A percentile compares a stretch with the other conserved stretches of the same genome.
phyloP scores from a whole-genome alignment of 2,329 filamentous ascomycete genomes.

The Biscogniauxia marginata region DNA sequence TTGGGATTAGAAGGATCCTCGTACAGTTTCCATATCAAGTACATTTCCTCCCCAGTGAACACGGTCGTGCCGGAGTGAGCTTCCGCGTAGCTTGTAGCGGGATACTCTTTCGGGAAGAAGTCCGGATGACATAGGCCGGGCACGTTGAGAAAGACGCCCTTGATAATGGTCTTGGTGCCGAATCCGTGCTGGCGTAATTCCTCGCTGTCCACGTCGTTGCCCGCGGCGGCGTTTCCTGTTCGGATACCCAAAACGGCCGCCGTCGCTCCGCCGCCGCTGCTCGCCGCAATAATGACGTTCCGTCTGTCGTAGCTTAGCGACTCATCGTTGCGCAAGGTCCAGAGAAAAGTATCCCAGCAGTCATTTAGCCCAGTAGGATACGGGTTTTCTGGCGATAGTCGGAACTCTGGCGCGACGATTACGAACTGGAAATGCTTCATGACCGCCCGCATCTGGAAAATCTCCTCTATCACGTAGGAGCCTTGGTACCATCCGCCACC shows the following conservation, averaged over 20 bases:
- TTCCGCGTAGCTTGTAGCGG: background rate
- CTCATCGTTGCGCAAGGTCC: background rate
- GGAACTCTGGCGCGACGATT: background rate
- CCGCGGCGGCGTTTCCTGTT: background rate
- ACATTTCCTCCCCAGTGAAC: background rate
- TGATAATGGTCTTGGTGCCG: background rate
- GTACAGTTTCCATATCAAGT: background rate
- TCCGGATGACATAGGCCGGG: background rate
- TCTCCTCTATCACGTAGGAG: background rate
- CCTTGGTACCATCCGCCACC: background rate
- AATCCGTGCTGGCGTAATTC: background rate
- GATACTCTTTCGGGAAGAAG: background rate
- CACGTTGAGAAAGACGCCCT: background rate
- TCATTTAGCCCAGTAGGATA: background rate
- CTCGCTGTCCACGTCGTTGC: background rate
- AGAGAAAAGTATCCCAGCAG: background rate
- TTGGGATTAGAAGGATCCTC: background rate
- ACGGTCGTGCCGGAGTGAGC: background rate
- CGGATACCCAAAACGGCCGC: background rate
- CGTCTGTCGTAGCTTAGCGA: background rate
- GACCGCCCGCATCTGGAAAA: background rate
- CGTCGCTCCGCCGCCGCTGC: background rate
- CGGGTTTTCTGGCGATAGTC: background rate
- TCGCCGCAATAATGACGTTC: background rate
- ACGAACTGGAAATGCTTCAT: background rate